Evolutionary conservation across 2,329 filamentous ascomycete genomes (phyloP).

Genomic region (Epichloe typhina): DNA sequence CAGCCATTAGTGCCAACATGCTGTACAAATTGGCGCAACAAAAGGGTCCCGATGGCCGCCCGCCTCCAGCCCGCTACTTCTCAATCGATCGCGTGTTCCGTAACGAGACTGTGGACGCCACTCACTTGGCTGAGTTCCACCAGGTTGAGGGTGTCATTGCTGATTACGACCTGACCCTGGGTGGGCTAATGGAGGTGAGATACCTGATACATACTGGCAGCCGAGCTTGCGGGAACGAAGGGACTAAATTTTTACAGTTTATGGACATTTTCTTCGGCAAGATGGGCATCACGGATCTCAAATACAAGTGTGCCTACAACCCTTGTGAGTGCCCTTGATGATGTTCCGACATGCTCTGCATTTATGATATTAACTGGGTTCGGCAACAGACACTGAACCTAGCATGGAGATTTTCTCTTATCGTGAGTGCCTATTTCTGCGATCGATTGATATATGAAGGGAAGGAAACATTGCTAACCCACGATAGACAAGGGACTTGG

Average conservation of each 20-base stretch:
- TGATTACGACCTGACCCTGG: constrained; percentile 84
- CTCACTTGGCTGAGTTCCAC: constrained; percentile 95
- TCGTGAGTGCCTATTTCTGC: constrained; percentile 23
- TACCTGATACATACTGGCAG: not conserved
- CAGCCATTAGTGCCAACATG: constrained; percentile 80
- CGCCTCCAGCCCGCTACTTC: constrained; percentile 77
- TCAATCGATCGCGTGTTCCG: constrained; percentile 97
- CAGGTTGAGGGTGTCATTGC: constrained; percentile 98
- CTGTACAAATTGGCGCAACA: constrained; percentile 77
- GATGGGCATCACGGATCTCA: constrained; percentile 75
- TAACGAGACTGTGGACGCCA: constrained; percentile 94
- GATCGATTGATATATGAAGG: not conserved
- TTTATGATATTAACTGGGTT: constrained; percentile 58
- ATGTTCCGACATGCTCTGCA: not conserved
- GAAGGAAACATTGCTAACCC: not conserved
- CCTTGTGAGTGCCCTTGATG: constrained; percentile 6
- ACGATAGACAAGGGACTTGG: constrained; percentile 54
- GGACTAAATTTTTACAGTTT: constrained; percentile 31
- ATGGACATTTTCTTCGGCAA: constrained; percentile 93
- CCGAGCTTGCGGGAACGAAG: too few relatives aligned
- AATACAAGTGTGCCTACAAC: constrained; percentile 75
- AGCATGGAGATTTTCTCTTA: constrained; percentile 97
- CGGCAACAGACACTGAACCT: constrained; percentile 60
- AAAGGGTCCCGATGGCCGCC: constrained; percentile 57
- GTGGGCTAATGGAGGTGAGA: constrained; percentile 61